Conservation (phyloP, 345 rosid genomes). For the Barbarea vulgaris region DNA sequence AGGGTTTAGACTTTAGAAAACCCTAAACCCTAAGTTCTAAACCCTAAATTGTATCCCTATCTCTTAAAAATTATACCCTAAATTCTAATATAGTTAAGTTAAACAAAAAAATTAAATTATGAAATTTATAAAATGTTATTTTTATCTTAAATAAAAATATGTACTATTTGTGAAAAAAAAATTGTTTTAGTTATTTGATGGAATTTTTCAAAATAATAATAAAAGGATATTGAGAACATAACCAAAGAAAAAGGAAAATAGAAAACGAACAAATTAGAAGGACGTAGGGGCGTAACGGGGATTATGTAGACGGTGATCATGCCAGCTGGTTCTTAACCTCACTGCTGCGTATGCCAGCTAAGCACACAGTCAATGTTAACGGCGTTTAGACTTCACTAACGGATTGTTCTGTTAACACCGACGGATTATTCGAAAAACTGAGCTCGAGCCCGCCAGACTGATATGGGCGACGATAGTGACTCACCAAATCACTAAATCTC, state of each 20-base stretch:
- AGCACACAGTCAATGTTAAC: conserved; percentile 28
- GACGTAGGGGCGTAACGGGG: conserved; percentile 3
- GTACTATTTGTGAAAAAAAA: too few relatives aligned
- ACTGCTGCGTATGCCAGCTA: conserved; percentile 32
- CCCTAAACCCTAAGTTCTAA: too few relatives aligned
- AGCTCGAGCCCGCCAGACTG: conserved; percentile 36
- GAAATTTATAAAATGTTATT: too few relatives aligned
- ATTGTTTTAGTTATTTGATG: too few relatives aligned
- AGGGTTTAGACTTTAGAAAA: too few relatives aligned
- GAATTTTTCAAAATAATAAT: too few relatives aligned
- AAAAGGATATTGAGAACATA: neutral
- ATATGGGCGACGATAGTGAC: conserved; percentile 22
- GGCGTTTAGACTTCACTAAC: conserved; percentile 20
- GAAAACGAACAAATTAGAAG: neutral
- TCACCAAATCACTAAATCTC: conserved; percentile 7
- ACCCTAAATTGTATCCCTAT: too few relatives aligned
- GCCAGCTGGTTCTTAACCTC: conserved; percentile 30
- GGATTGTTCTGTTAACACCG: conserved; percentile 27
- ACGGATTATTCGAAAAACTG: conserved; percentile 31
- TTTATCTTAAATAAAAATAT: too few relatives aligned
- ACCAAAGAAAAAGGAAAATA: neutral
- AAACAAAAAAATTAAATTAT: neutral
- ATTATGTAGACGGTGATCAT: conserved; percentile 17
- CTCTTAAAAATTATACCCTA: too few relatives aligned
- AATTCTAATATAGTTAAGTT: too few relatives aligned